A percentile compares a stretch with the other conserved stretches of the same genome.
phyloP scores from a whole-genome alignment of 2,329 filamentous ascomycete species.

The Monosporascus cannonballus region DNA sequence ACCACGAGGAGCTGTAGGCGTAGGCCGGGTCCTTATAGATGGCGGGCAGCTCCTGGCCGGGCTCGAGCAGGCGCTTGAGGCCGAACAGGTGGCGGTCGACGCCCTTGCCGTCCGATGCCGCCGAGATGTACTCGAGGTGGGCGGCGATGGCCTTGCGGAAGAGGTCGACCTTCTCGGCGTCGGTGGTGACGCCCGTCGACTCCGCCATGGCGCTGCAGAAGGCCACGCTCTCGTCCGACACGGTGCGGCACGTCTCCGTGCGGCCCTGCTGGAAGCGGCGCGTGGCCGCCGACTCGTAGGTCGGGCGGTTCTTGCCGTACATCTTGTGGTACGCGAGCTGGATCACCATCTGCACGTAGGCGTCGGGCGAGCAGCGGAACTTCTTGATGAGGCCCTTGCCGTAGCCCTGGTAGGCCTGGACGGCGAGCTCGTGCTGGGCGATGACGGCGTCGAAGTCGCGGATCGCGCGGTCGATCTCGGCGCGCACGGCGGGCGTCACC shows the following conservation, averaged over 20 bases:
- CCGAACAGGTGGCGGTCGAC: slow-evolving; percentile 97
- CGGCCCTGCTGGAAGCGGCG: slow-evolving; percentile 94
- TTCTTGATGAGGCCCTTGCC: slow-evolving; percentile 99
- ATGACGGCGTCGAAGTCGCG: slow-evolving; percentile 79
- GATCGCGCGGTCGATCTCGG: slow-evolving; percentile 72
- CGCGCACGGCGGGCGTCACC: slow-evolving; percentile 64
- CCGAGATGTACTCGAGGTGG: slow-evolving; percentile 85
- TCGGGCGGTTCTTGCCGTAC: slow-evolving; percentile 96
- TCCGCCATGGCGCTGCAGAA: slow-evolving; percentile 88
- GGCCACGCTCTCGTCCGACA: slow-evolving; percentile 84
- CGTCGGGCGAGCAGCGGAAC: slow-evolving; percentile 96
- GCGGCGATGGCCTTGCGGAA: slow-evolving; percentile 77
- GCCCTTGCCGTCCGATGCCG: slow-evolving; percentile 85
- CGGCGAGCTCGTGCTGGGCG: slow-evolving; percentile 79
- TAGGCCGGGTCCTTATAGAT: slow-evolving; percentile 86
- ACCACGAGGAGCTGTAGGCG: slow-evolving; percentile 81
- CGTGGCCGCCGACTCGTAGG: slow-evolving; percentile 93
- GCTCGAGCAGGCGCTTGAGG: slow-evolving; percentile 79
- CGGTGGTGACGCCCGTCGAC: slow-evolving; percentile 49
- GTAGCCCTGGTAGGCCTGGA: slow-evolving; percentile 95
- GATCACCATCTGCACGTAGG: slow-evolving; percentile 97
- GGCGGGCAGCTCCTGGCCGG: slow-evolving; percentile 73
- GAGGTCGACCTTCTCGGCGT: slow-evolving; percentile 61
- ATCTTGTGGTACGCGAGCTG: slow-evolving; percentile 98
- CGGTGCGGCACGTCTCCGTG: slow-evolving; percentile 89